phyloP scores from a whole-genome alignment of 2,329 filamentous ascomycete species.

The Aspergillus puulaauensis region DNA sequence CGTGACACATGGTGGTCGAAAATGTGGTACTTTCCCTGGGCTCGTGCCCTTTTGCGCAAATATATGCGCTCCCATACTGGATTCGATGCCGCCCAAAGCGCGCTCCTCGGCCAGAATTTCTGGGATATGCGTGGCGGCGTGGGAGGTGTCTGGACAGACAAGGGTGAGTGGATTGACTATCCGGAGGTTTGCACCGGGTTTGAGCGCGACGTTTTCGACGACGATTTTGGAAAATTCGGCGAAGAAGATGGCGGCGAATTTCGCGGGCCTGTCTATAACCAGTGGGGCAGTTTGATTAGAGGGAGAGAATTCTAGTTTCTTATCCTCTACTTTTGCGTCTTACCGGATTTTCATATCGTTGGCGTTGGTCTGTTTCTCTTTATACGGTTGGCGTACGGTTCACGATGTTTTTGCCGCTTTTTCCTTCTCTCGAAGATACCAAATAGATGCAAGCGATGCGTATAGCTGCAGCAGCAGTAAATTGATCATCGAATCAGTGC shows the following conservation, averaged over 20 bases:
- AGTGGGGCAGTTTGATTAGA: constrained; percentile 37
- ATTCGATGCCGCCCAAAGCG: constrained; percentile 43
- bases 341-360: neutral
- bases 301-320: constrained; percentile 27
- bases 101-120: constrained; percentile 46
- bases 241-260: constrained; percentile 32
- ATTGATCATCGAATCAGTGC: neutral
- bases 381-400: constrained; percentile 6
- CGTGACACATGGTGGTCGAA: constrained; percentile 42
- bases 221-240: constrained; percentile 45
- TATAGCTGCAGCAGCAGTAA: neutral
- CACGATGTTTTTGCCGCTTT: neutral
- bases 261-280: constrained; percentile 37
- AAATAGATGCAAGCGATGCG: constrained; percentile 3
- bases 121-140: constrained; percentile 53
- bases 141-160: constrained; percentile 56
- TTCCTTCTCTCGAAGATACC: constrained; percentile 9
- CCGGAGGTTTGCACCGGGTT: constrained; percentile 48
- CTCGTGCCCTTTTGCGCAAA: constrained; percentile 51
- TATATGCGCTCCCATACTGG: constrained; percentile 48
- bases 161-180: constrained; percentile 51
- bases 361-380: neutral
- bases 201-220: constrained; percentile 48
- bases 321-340: neutral
- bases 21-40: constrained; percentile 52